Percentiles rank a stretch among this genome's conserved stretches.
phyloP scores from a whole-genome alignment of 2,329 filamentous ascomycete genomes.

The Fusarium torulosum region DNA sequence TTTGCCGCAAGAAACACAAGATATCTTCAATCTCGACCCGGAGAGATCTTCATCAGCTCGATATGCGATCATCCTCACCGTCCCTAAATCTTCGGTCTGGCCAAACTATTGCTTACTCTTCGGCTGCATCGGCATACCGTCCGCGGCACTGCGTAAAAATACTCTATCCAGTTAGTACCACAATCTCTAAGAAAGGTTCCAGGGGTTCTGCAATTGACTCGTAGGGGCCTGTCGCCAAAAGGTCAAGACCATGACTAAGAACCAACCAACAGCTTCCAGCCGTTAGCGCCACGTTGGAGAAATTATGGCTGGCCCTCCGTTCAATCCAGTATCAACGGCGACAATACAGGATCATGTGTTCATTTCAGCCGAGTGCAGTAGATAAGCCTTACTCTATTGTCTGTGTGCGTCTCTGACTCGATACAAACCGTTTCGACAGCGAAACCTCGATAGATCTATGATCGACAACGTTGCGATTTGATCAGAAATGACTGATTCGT shows the following conservation, averaged over 20 bases:
- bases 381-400: not conserved
- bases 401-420: not conserved
- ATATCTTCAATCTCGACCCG: not conserved
- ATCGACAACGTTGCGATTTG: not conserved
- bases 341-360: not conserved
- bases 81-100: not conserved
- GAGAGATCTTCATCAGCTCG: not conserved
- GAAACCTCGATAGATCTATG: not conserved
- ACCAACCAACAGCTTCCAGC: not conserved
- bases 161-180: not conserved
- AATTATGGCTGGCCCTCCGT: not conserved
- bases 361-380: no score
- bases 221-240: not conserved
- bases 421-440: not conserved
- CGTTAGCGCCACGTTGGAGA: constrained; percentile 1
- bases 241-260: not conserved
- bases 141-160: not conserved
- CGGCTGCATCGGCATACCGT: not conserved
- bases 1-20: not conserved
- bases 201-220: not conserved
- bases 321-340: not conserved
- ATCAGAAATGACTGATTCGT: constrained; percentile 9
- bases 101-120: not conserved
- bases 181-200: not conserved
- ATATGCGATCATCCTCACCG: not conserved